Percentiles rank a stretch among this genome's conserved stretches.
phyloP scores from a whole-genome alignment of 495 filamentous ascomycete genomes.

The Cladorrhinum samala region DNA sequence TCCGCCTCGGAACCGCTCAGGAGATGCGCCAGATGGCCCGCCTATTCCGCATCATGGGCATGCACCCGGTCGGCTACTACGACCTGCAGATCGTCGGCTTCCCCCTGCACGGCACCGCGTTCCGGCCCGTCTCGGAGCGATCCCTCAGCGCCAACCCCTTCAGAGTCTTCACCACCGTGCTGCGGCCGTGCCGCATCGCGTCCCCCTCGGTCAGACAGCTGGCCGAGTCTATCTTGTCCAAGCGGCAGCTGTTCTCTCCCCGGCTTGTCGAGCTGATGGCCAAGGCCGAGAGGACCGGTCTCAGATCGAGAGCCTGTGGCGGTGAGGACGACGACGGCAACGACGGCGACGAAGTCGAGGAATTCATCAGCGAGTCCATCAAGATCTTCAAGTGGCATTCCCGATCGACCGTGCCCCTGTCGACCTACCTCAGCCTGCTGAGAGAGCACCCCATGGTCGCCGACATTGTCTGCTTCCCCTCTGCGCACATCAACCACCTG shows the following conservation, averaged over 20 bases:
- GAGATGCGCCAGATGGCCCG: slow-evolving; percentile 35
- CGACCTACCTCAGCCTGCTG: slow-evolving; percentile 33
- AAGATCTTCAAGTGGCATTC: slow-evolving; percentile 39
- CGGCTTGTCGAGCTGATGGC: slow-evolving; percentile 25
- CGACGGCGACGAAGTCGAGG: slow-evolving; percentile 13
- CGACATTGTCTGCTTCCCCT: slow-evolving; percentile 38
- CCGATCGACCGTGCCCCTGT: slow-evolving; percentile 29
- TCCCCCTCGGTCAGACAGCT: slow-evolving; percentile 23
- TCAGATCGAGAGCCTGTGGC: no score
- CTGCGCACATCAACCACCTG: slow-evolving; percentile 41
- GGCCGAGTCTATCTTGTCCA: slow-evolving; percentile 22
- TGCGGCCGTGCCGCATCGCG: slow-evolving; percentile 32
- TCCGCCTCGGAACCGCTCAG: slow-evolving; percentile 34
- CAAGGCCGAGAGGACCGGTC: slow-evolving; percentile 16
- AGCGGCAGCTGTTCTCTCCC: slow-evolving; percentile 34
- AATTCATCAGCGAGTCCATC: slow-evolving; percentile 32
- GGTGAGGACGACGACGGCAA: no score
- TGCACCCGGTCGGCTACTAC: slow-evolving; percentile 43
- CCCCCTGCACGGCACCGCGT: slow-evolving; percentile 41
- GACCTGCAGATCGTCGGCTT: slow-evolving; percentile 36
- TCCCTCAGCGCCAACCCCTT: slow-evolving; percentile 34
- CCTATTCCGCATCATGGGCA: slow-evolving; percentile 38
- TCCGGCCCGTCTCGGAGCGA: slow-evolving; percentile 27
- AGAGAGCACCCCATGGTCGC: slow-evolving; percentile 37
- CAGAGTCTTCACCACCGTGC: slow-evolving; percentile 39